phyloP scores from a whole-genome alignment of 169 alveolate species.

The Eimeria falciformis region DNA sequence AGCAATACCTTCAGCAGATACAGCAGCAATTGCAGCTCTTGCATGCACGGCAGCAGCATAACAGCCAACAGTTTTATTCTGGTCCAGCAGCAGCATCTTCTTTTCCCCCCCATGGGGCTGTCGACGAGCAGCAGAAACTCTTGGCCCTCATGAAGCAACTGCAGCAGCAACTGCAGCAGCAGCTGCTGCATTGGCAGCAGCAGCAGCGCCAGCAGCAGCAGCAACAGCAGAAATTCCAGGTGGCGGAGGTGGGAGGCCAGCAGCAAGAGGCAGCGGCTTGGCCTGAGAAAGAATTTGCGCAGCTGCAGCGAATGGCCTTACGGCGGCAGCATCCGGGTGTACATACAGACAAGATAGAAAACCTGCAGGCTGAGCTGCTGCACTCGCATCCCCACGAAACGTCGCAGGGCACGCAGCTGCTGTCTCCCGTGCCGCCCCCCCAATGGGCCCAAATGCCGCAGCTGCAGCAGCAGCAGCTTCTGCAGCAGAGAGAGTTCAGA shows the following conservation, averaged over 20 bases:
- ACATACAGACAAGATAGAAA: not conserved
- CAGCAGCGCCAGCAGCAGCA: conserved; percentile 27
- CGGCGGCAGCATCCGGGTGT: not conserved
- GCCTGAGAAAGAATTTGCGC: not conserved
- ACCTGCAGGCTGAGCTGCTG: conserved; percentile 13
- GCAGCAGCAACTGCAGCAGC: conserved; percentile 63
- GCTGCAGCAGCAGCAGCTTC: conserved; percentile 10
- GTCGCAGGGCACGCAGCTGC: conserved; percentile 9
- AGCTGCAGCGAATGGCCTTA: conserved; percentile 2
- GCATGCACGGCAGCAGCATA: conserved; percentile 33
- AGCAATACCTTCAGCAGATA: conserved; percentile 6
- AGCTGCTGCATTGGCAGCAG: not conserved
- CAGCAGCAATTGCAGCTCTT: not conserved
- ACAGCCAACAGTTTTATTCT: not conserved
- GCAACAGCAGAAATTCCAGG: not conserved
- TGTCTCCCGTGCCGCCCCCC: conserved; percentile 63
- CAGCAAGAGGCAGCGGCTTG: conserved; percentile 36
- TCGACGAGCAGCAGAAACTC: conserved; percentile 25
- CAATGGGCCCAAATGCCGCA: conserved; percentile 65
- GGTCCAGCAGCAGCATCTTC: not conserved
- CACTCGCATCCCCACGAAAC: conserved; percentile 15
- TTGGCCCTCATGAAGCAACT: conserved; percentile 14
- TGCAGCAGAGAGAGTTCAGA: not conserved
- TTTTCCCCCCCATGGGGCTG: not conserved
- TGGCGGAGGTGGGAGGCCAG: conserved; percentile 6